phyloP scores from a whole-genome alignment of 2,329 filamentous ascomycete genomes.

The Cytospora chrysosperma region DNA sequence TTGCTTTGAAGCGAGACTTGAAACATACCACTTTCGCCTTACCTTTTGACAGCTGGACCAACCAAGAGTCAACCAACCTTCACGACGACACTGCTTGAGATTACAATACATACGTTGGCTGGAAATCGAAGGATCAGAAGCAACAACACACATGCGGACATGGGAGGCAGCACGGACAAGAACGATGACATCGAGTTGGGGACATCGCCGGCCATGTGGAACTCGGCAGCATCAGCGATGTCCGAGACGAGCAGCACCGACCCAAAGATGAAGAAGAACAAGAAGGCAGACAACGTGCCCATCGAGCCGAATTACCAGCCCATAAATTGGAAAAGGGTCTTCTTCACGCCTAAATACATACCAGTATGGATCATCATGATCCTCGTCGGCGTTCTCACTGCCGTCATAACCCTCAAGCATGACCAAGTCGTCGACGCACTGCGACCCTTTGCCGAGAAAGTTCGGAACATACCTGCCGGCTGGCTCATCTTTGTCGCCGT shows the following conservation, averaged over 20 bases:
- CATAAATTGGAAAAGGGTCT: slow-evolving; percentile 37
- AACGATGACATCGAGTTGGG: slow-evolving; percentile 23
- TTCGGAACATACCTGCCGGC: slow-evolving; percentile 39
- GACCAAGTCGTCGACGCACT: slow-evolving; percentile 38
- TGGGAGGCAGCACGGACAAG: slow-evolving; percentile 19
- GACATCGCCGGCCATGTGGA: slow-evolving; percentile 11
- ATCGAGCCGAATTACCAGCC: slow-evolving; percentile 36
- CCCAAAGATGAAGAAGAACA: slow-evolving; percentile 14
- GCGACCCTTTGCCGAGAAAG: slow-evolving; percentile 37
- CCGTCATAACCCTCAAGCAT: slow-evolving; percentile 38
- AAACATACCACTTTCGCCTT: not conserved
- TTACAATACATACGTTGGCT: not conserved
- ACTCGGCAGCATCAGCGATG: slow-evolving; percentile 14
- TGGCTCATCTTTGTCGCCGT: slow-evolving; percentile 42
- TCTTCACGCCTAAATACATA: slow-evolving; percentile 37
- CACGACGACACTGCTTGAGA: not conserved
- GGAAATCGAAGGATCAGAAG: not conserved
- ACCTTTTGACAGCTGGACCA: not conserved
- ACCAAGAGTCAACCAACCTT: not conserved
- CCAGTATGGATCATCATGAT: slow-evolving; percentile 30
- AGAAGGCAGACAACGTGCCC: slow-evolving; percentile 1
- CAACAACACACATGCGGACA: slow-evolving; percentile 20
- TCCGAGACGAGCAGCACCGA: slow-evolving; percentile 15
- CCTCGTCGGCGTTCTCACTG: slow-evolving; percentile 32
- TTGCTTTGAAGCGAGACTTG: not conserved